Conservation (phyloP, 306 rosid genomes). For the Benincasa hispida region DNA sequence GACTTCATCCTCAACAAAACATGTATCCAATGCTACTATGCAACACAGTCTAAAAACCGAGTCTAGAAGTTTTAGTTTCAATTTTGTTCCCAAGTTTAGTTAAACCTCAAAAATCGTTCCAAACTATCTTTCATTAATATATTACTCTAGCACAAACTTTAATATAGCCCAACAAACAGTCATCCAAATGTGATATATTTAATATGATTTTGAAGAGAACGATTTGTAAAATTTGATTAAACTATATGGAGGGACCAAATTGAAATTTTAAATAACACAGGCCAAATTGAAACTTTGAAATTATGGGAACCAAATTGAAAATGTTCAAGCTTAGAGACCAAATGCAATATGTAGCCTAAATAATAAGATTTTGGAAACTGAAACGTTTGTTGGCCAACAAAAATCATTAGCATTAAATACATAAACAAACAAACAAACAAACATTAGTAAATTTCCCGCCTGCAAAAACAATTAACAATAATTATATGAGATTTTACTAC, state of each 20-base stretch:
- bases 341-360: neutral
- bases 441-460: neutral
- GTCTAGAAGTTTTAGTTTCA: no score
- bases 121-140: neutral
- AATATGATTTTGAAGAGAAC: no score
- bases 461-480: neutral
- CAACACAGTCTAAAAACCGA: no score
- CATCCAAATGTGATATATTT: neutral
- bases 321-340: neutral
- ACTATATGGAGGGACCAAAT: neutral
- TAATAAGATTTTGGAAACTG: neutral
- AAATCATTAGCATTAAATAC: neutral
- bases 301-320: neutral
- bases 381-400: neutral
- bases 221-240: no score
- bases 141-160: neutral
- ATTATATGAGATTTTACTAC: neutral
- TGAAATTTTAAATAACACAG: no score
- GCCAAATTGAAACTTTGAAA: neutral
- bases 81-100: neutral
- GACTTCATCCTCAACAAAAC: neutral
- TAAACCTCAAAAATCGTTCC: neutral
- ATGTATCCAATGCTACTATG: neutral
- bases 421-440: neutral
- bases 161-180: neutral